These are phyloP conservation scores for Arthroderma sp. DNA, from an alignment of 2,329 filamentous ascomycete species.

Conservation along the genomic window DNA sequence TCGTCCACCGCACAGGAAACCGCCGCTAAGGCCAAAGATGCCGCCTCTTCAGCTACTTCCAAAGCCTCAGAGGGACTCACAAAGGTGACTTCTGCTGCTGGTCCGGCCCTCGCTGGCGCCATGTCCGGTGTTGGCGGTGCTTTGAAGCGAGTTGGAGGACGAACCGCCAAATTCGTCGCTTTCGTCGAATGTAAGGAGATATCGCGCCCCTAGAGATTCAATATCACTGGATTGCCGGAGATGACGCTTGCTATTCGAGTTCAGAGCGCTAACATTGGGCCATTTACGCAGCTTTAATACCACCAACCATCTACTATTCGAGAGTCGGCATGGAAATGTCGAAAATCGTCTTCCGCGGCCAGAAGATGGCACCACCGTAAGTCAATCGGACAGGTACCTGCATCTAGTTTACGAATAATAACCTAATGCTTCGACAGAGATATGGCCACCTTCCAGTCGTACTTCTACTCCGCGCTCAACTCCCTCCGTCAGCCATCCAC, in stretches of 20 bases:
- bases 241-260: conserved; percentile 5
- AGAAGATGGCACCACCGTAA: conserved; percentile 94
- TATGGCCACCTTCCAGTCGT: conserved; percentile 69
- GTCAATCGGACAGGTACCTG: conserved; percentile 24
- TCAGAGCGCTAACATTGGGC: not conserved
- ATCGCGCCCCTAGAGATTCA: not conserved
- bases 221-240: conserved; percentile 6
- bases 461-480: conserved; percentile 65
- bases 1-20: conserved; percentile 37
- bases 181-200: conserved; percentile 69
- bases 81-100: conserved; percentile 67
- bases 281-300: conserved; percentile 35
- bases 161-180: conserved; percentile 63
- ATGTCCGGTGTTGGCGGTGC: conserved; percentile 55
- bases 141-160: conserved; percentile 66
- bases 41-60: conserved; percentile 24
- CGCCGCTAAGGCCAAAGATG: conserved; percentile 36
- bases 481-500: conserved; percentile 58
- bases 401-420: not conserved
- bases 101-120: conserved; percentile 61
- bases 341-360: conserved; percentile 75
- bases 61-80: conserved; percentile 76
- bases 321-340: conserved; percentile 76
- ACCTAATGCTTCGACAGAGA: conserved; percentile 43
- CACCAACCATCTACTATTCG: conserved; percentile 81